phyloP scores from a whole-genome alignment of 1,284 basidiomycete species.

The Lentinula novae-zelandiae region DNA sequence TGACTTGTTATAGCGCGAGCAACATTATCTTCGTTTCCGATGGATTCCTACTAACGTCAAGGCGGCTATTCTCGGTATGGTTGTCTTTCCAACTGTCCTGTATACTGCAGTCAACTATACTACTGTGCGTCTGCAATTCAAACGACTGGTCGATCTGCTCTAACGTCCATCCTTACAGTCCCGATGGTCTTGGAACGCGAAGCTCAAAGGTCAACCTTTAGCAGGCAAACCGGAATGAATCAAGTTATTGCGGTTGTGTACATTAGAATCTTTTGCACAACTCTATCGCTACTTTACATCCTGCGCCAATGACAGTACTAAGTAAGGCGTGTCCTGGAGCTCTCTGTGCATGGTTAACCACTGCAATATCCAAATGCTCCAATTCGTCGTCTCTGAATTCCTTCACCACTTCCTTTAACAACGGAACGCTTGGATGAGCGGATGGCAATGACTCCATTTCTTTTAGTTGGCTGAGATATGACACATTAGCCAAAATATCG shows the following conservation, averaged over 20 bases:
- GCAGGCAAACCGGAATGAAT: not conserved
- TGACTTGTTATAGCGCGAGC: conserved; percentile 60
- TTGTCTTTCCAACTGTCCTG: conserved; percentile 45
- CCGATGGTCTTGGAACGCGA: conserved; percentile 47
- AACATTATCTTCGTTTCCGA: conserved; percentile 74
- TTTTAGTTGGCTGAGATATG: conserved; percentile 63
- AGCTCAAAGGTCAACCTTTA: conserved; percentile 29
- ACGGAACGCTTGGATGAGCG: conserved; percentile 75
- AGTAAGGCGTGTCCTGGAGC: conserved; percentile 91
- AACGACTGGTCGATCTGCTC: not conserved
- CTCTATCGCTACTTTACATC: conserved; percentile 89
- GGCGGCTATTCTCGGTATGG: conserved; percentile 45
- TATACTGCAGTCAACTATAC: conserved; percentile 33
- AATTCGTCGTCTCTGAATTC: conserved; percentile 96
- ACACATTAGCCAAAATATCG: not conserved
- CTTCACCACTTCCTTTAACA: conserved; percentile 72
- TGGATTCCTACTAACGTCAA: conserved; percentile 65
- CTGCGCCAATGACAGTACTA: conserved; percentile 79
- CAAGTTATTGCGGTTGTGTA: not conserved
- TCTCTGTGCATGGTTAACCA: conserved; percentile 85
- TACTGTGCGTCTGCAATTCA: conserved; percentile 27
- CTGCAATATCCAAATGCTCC: conserved; percentile 90
- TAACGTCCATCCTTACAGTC: conserved; percentile 25
- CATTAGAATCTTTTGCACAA: conserved; percentile 76
- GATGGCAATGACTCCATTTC: conserved; percentile 59